A percentile compares a stretch with the other conserved stretches of the same genome.
phyloP scores from a whole-genome alignment of 1,284 basidiomycete species.

The Ganoderma lingzhi region DNA sequence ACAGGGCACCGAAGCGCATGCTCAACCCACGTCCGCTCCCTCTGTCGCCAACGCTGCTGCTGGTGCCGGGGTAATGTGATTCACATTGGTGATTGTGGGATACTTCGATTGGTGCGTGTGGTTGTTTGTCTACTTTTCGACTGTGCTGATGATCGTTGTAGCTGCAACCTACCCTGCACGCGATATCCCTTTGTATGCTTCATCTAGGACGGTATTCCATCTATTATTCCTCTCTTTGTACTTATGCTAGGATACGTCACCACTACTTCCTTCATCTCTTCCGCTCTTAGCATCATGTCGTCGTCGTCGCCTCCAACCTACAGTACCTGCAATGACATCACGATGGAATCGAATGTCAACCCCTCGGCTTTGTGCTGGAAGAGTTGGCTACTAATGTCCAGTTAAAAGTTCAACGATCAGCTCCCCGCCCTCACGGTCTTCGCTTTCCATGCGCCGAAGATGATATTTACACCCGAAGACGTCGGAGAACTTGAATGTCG shows the following conservation, averaged over 20 bases:
- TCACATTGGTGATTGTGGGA: background rate
- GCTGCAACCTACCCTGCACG: background rate
- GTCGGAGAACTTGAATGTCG: background rate
- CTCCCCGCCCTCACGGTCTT: background rate
- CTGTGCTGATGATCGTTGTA: background rate
- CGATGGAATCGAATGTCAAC: no score
- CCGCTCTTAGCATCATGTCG: background rate
- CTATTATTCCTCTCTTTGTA: conserved; percentile 9
- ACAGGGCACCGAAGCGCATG: background rate
- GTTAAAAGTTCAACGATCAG: background rate
- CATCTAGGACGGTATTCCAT: conserved; percentile 2
- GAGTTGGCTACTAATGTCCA: background rate
- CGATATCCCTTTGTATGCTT: conserved; percentile 4
- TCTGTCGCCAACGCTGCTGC: background rate
- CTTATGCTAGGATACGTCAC: conserved; percentile 16
- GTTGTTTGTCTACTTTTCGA: background rate
- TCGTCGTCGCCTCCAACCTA: background rate
- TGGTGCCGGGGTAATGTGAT: background rate
- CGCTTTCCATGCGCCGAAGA: background rate
- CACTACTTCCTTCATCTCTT: background rate
- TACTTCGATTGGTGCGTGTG: conserved; percentile 1
- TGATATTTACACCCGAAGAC: background rate
- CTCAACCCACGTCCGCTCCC: background rate
- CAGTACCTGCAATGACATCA: background rate
- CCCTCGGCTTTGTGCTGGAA: background rate